Evolutionary conservation across 805 yeast genomes (phyloP).

Genomic region (Torulaspora microellipsoides): DNA sequence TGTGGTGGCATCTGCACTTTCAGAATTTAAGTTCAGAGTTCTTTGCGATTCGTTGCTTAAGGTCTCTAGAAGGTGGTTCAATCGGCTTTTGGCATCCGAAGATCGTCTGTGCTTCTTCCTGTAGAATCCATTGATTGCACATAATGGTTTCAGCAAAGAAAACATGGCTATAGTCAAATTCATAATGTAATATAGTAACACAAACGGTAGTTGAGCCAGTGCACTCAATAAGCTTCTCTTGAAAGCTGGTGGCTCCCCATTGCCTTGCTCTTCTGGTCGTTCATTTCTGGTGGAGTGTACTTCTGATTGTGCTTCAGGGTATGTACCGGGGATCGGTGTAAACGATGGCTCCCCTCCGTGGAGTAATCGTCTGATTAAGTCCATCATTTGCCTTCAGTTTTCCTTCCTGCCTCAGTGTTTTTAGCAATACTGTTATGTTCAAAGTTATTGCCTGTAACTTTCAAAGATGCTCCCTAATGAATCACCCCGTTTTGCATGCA

Average conservation of each 20-base stretch:
- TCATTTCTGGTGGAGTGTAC: constrained; percentile 1
- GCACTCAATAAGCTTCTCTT: constrained; percentile 6
- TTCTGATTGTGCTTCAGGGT: constrained; percentile 5
- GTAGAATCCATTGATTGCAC: constrained; percentile 23
- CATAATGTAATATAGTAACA: constrained; percentile 18
- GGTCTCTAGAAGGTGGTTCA: constrained; percentile 15
- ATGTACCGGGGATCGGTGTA: constrained; percentile 14
- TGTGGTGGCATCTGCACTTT: constrained; percentile 5
- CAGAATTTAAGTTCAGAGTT: constrained; percentile 1
- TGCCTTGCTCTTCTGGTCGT: constrained; percentile 1
- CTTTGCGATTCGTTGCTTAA: constrained; percentile 14
- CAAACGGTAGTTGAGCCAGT: constrained; percentile 15
- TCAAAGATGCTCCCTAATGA: too few relatives aligned
- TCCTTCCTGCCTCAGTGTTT: too few relatives aligned
- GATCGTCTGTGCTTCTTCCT: constrained; percentile 14
- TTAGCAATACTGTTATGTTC: too few relatives aligned
- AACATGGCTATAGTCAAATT: constrained; percentile 8
- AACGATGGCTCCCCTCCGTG: constrained; percentile 15
- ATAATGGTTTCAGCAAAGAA: constrained; percentile 20
- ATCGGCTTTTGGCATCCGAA: constrained; percentile 13
- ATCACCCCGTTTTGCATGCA: too few relatives aligned
- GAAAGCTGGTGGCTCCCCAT: constrained; percentile 1
- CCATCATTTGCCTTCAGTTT: constrained; percentile 8
- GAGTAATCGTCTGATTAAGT: constrained; percentile 15
- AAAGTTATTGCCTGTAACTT: too few relatives aligned